Evolutionary conservation across 108 stramenopile species (phyloP), one percentile per base, ranked within the genome.

Genomic region (Licmophora abbreviata): DNA sequence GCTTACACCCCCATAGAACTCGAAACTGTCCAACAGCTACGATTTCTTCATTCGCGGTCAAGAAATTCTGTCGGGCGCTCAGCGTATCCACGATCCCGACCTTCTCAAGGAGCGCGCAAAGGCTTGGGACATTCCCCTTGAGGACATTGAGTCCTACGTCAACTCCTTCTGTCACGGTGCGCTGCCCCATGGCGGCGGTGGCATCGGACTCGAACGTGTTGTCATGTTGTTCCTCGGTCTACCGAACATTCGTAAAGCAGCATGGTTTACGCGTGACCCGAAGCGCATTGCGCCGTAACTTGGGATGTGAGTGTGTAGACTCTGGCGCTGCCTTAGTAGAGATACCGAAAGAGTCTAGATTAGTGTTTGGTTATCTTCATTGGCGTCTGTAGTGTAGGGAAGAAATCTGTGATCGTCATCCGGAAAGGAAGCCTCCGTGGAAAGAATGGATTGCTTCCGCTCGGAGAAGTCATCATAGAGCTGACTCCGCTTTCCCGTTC

Each of bases 31-130:
- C 57, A 99, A 99, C 65, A 77, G 74, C 58, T 99, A 94, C 53
- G 99, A 99, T 65, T 87, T 99, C 58, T 98, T 99, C 76, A 97
- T 99, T 61, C 92, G 99, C 30, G 97, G 96, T 3, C 95, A 99
- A 76, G 99, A 99, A 76, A 99, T 99, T 57, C 56, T 97, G 15
- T 95, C 94, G 21, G 99, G 99, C 30, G 99, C 99, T 9, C 99
- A 99, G 56, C 97, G 99, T 59, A 73, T 99, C 43, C 99, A 99
- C 64, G 97, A 97, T 58, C 83, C 93, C 22, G 88, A 81, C 28
- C 68, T 98, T 28, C 54, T 99, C 33, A 76, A 83, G 49, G 90
- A 96, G 60, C 74, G 95, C 14, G 96, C 96, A 48, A 83, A 70
- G 49, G 85, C 69, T 24, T 81, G 77, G 73, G 94, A 82, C 25